phyloP scores from a whole-genome alignment of 345 rosid genomes.

The Anacardium occidentale region DNA sequence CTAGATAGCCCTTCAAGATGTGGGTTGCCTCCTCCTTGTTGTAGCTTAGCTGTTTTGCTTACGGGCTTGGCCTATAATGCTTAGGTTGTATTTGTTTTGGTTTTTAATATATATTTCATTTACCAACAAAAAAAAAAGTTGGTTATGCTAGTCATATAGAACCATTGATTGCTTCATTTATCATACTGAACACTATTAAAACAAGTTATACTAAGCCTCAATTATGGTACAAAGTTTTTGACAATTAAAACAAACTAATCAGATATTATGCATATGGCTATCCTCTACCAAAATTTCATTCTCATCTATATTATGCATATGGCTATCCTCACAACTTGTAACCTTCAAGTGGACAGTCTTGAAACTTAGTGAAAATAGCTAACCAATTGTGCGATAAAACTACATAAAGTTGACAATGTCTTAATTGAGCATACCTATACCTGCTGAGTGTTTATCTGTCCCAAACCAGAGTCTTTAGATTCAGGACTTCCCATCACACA shows the following conservation, averaged over 20 bases:
- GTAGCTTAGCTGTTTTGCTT: no score
- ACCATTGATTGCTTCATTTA: slow-evolving; percentile 82
- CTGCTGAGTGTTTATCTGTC: slow-evolving; percentile 64
- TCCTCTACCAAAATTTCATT: background rate
- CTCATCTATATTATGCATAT: background rate
- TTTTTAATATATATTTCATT: no score
- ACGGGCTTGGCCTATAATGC: no score
- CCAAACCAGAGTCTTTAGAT: slow-evolving; percentile 50
- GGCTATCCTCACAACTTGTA: background rate
- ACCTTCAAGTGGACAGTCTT: background rate
- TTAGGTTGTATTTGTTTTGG: no score
- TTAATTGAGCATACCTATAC: slow-evolving; percentile 43
- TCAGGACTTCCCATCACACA: slow-evolving; percentile 19
- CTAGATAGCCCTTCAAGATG: no score
- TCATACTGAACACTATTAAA: slow-evolving; percentile 80
- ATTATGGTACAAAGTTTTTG: no score
- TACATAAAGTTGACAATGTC: background rate
- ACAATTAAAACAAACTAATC: no score
- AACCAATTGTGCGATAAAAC: background rate
- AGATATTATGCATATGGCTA: no score
- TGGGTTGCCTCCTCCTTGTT: no score
- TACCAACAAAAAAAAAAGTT: no score
- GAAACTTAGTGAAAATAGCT: background rate
- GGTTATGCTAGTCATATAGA: slow-evolving; percentile 43
- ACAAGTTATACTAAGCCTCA: no score